Percentiles rank a stretch among this genome's conserved stretches.
These are phyloP conservation scores for Sordaria brevicollis DNA, from an alignment of 495 filamentous ascomycete species.

Conservation along the genomic window DNA sequence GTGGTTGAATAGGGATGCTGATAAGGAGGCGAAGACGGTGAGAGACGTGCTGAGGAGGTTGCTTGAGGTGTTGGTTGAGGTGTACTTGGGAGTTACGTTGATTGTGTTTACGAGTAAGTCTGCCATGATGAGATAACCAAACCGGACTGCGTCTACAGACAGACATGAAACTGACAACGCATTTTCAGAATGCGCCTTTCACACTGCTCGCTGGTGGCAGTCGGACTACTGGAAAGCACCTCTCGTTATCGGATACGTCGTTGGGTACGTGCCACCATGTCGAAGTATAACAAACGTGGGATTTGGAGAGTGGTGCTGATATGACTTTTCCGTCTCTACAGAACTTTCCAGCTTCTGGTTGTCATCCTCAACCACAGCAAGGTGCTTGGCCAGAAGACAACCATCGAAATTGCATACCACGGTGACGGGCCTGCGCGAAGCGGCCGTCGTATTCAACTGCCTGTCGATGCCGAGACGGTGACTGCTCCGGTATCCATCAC, in stretches of 20 bases:
- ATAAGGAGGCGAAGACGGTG: background rate
- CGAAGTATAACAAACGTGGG: background rate
- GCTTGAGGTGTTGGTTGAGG: background rate
- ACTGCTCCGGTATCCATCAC: background rate
- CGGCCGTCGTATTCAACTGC: background rate
- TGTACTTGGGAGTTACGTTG: conserved; percentile 2
- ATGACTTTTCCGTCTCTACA: background rate
- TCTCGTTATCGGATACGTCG: background rate
- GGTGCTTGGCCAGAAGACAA: background rate
- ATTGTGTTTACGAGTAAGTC: background rate
- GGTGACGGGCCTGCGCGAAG: background rate
- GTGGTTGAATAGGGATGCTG: background rate
- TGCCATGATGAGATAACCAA: too few species aligned
- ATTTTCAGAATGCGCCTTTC: background rate
- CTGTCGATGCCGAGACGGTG: background rate
- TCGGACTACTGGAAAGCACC: background rate
- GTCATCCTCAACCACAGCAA: background rate
- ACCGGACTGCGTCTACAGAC: too few species aligned
- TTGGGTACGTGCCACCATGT: background rate
- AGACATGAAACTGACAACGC: background rate
- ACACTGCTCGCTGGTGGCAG: background rate
- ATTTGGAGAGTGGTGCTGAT: background rate
- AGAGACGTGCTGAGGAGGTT: background rate
- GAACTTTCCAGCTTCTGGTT: background rate
- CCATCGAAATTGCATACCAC: background rate